Evolutionary conservation across 2,329 filamentous ascomycete species (phyloP).

Genomic region (Penicillium sp.): DNA sequence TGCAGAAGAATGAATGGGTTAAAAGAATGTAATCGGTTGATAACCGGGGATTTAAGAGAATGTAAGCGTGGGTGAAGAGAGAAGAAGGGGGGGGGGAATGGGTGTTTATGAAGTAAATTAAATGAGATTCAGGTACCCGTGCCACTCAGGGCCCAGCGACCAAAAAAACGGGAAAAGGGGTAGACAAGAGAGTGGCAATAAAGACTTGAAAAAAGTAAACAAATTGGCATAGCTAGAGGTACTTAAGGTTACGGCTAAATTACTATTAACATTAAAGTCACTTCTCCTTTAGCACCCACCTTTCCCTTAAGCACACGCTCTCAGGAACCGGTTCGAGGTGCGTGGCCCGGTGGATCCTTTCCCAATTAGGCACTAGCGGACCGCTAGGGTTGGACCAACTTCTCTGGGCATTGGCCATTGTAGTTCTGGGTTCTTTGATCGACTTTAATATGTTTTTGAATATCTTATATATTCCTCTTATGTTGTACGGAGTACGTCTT

Average conservation of each 20-base stretch:
- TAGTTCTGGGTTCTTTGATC: slow-evolving; percentile 4
- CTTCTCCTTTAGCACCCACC: neutral
- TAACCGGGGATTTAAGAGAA: slow-evolving; percentile 19
- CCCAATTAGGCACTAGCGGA: neutral
- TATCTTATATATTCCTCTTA: no score
- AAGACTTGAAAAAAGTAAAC: neutral
- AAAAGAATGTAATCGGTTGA: slow-evolving; percentile 28
- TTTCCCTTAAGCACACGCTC: slow-evolving; percentile 1
- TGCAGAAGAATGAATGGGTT: slow-evolving; percentile 8
- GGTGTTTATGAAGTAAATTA: slow-evolving; percentile 15
- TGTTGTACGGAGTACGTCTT: no score
- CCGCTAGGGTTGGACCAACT: slow-evolving; percentile 1
- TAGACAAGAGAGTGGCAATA: slow-evolving; percentile 6
- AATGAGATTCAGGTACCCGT: slow-evolving; percentile 24
- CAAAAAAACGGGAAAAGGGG: slow-evolving; percentile 5
- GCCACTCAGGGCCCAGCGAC: slow-evolving; percentile 7
- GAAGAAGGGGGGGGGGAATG: slow-evolving; percentile 3
- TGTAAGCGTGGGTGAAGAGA: slow-evolving; percentile 17
- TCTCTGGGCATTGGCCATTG: slow-evolving; percentile 3
- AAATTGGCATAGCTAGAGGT: neutral
- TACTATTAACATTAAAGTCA: neutral
- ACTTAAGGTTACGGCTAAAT: neutral
- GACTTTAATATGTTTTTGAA: neutral
- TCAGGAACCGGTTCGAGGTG: neutral
- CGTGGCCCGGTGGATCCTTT: slow-evolving; percentile 1